Evolutionary conservation across 2,329 filamentous ascomycete genomes (phyloP), one percentile per base, ranked within the genome.

Genomic region (Botrytis tulipae): DNA sequence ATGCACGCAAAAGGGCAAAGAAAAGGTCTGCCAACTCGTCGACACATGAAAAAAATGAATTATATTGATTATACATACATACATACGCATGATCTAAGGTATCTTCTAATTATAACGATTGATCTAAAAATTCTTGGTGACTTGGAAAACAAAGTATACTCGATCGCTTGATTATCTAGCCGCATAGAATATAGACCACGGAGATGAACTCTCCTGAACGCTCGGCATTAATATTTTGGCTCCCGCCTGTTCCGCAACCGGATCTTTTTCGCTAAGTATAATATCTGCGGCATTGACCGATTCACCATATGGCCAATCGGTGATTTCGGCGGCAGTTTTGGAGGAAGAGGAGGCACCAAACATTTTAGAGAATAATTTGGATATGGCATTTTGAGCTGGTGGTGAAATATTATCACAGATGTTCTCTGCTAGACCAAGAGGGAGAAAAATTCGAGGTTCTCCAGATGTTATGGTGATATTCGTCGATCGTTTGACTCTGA

Each of bases 381-480:
- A 67, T 25, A 72, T 40, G 22, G 25, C 32, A 25, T 25, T 72
- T 14, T 62, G 63, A 32, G 25, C 35, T 37, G 72, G 74, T 14
- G 68, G 60, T 25, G 59, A 60, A 54, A 75, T 75, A 29, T 73
- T 37, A 29, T 66, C 42, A 54, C 73, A 74, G 25, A 74, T 62
- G 2, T 73, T 32, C 25, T 66, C 20, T 35, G 74, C 74, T n/a
- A 75, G 59, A 51, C 32, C 22, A 25, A 60, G 54, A 32, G 74
- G 74, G 18, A 75, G 73, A 44, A 74, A 73, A 32, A 75, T 59
- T 46, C 73, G 73, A n/a, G 74, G 74, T 20, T 75, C 59, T 25
- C 74, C 74, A 20, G 44, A 48, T 32, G 59, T 32, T 44, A 76
- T 35, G 7, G 48, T 73, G 29, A 76, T 63, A 10, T 59, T 75